These are phyloP conservation scores for Lizonia empirigonia DNA, from an alignment of 2,329 filamentous ascomycete species.

Conservation along the genomic window DNA sequence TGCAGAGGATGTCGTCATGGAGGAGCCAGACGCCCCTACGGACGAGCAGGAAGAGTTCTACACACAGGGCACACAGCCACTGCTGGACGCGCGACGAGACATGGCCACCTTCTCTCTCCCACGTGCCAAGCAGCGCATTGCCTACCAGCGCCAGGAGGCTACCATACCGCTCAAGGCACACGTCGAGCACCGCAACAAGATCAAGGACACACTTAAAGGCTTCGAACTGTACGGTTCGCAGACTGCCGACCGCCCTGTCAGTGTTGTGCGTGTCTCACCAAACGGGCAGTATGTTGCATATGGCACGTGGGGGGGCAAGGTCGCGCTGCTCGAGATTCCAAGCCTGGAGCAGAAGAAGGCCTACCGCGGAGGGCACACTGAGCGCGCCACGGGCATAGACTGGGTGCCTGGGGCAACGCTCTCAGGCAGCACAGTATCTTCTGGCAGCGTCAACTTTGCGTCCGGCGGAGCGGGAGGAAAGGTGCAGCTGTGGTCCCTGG, in stretches of 20 bases:
- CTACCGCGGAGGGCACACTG: slow-evolving; percentile 79
- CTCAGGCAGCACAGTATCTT: slow-evolving; percentile 70
- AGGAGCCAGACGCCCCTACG: slow-evolving; percentile 62
- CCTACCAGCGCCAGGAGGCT: slow-evolving; percentile 78
- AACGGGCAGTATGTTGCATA: slow-evolving; percentile 82
- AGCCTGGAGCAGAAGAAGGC: slow-evolving; percentile 77
- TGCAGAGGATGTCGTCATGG: slow-evolving; percentile 57
- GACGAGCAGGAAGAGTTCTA: slow-evolving; percentile 81
- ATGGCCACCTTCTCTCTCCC: slow-evolving; percentile 86
- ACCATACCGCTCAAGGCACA: slow-evolving; percentile 86
- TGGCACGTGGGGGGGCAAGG: slow-evolving; percentile 89
- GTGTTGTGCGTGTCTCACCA: slow-evolving; percentile 89
- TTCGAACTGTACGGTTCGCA: slow-evolving; percentile 95
- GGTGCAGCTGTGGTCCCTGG: slow-evolving; percentile 88
- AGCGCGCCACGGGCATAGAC: slow-evolving; percentile 85
- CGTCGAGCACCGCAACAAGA: slow-evolving; percentile 85
- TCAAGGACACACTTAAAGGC: slow-evolving; percentile 80
- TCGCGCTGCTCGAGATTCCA: slow-evolving; percentile 84
- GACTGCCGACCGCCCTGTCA: slow-evolving; percentile 86
- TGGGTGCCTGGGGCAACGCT: slow-evolving; percentile 88
- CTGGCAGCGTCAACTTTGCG: slow-evolving; percentile 79
- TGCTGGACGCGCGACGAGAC: slow-evolving; percentile 76
- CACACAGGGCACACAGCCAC: slow-evolving; percentile 75
- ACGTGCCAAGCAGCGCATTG: slow-evolving; percentile 75
- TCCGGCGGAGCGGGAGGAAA: slow-evolving; percentile 88